Conservation (phyloP, 2,329 filamentous ascomycete genomes). For the Trichoderma atrobrunneum region DNA sequence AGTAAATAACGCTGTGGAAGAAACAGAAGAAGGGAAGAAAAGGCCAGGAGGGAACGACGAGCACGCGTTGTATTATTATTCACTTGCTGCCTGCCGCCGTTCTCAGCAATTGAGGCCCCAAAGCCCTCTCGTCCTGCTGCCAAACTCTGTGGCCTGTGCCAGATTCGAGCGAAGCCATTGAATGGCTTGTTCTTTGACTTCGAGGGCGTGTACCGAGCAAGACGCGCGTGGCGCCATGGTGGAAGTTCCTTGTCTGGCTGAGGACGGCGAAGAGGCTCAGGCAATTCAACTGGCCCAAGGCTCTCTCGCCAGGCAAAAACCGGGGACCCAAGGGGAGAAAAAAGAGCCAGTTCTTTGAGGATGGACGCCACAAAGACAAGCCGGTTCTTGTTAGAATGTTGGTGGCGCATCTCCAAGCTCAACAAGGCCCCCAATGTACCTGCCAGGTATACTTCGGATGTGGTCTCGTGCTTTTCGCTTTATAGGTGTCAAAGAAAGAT, state of each 20-base stretch:
- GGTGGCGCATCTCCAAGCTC: slow-evolving; percentile 18
- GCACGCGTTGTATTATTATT: neutral
- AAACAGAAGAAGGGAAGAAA: neutral
- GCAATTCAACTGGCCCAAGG: neutral
- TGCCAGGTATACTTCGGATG: neutral
- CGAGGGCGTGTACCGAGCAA: slow-evolving; percentile 7
- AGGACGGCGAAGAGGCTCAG: neutral
- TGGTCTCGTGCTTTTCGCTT: neutral
- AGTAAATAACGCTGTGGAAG: slow-evolving; percentile 15
- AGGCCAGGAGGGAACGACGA: neutral
- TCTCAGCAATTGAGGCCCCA: neutral
- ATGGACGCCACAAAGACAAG: slow-evolving; percentile 3
- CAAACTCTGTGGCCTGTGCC: neutral
- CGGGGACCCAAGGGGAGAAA: neutral
- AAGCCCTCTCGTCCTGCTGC: neutral
- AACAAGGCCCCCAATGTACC: neutral
- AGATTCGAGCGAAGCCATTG: neutral
- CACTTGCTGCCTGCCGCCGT: neutral
- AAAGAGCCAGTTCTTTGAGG: neutral
- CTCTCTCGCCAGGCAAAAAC: neutral
- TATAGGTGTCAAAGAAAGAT: neutral
- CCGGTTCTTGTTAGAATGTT: slow-evolving; percentile 5
- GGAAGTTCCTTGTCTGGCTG: neutral
- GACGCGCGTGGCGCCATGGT: neutral
- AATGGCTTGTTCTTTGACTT: neutral